Evolutionary conservation across 2,329 filamentous ascomycete genomes (phyloP).

Genomic region (Fusarium multiceps): DNA sequence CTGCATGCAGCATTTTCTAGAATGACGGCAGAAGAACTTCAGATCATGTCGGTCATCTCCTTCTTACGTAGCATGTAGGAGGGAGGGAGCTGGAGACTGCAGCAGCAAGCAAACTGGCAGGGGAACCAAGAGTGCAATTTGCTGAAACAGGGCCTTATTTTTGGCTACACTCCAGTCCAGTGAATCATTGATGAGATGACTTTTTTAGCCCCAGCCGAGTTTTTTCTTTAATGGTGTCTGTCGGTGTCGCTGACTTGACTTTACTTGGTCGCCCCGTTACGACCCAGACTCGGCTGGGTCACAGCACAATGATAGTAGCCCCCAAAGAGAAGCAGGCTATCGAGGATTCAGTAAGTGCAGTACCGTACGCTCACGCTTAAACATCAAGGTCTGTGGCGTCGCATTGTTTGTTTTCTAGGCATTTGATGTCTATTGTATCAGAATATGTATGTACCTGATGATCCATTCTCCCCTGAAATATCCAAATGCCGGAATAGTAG

Average conservation of each 20-base stretch:
- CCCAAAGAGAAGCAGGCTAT: constrained; percentile 24
- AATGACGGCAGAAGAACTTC: constrained; percentile 48
- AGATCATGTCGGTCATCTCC: constrained; percentile 13
- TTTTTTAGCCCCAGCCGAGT: constrained; percentile 12
- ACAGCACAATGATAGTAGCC: not conserved
- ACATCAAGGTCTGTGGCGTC: constrained; percentile 12
- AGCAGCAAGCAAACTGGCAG: constrained; percentile 18
- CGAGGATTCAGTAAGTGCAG: constrained; percentile 3
- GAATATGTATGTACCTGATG: constrained; percentile 13
- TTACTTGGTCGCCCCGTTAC: constrained; percentile 15
- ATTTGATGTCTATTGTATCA: not conserved
- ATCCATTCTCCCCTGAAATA: constrained; percentile 19
- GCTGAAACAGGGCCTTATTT: constrained; percentile 23
- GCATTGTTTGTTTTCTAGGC: not conserved
- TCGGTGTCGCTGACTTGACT: constrained; percentile 31
- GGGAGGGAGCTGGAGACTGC: not conserved
- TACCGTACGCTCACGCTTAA: not conserved
- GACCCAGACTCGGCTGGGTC: constrained; percentile 11
- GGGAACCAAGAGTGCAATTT: constrained; percentile 36
- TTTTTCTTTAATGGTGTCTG: constrained; percentile 8
- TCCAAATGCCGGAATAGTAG: constrained; percentile 14
- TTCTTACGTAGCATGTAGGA: not conserved
- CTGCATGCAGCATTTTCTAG: constrained; percentile 46
- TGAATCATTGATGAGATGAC: constrained; percentile 18
- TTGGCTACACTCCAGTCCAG: constrained; percentile 24